Percentiles rank a stretch among this genome's conserved stretches.
phyloP scores from a whole-genome alignment of 352 stramenopile species.

The Pythium aphanidermatum region DNA sequence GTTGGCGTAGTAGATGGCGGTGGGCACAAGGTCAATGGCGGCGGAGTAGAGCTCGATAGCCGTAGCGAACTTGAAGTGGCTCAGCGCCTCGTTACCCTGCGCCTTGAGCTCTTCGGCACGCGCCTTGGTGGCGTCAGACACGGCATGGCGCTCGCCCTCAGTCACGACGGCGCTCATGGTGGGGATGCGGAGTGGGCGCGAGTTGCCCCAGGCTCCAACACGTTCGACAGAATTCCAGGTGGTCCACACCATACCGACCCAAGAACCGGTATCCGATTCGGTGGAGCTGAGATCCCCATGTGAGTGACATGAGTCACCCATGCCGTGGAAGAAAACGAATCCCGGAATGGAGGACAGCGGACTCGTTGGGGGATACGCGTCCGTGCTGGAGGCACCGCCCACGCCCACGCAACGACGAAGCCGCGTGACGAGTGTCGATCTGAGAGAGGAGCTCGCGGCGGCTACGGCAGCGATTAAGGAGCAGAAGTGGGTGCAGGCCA shows the following conservation, averaged over 20 bases:
- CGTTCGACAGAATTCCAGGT: conserved; percentile 24
- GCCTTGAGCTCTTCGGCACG: conserved; percentile 76
- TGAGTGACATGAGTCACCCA: conserved; percentile 9
- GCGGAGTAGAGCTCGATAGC: conserved; percentile 87
- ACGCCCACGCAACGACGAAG: conserved; percentile 22
- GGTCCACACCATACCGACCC: background rate
- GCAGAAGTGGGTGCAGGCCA: conserved; percentile 57
- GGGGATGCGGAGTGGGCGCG: background rate
- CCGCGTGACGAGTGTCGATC: conserved; percentile 42
- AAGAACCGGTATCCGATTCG: background rate
- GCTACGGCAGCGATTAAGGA: conserved; percentile 43
- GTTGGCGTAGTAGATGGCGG: conserved; percentile 93
- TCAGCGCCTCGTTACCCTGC: conserved; percentile 79
- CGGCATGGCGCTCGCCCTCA: conserved; percentile 41
- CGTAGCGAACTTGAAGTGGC: conserved; percentile 71
- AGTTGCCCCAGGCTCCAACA: conserved; percentile 3
- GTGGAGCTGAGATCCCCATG: conserved; percentile 7
- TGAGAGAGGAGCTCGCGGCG: conserved; percentile 59
- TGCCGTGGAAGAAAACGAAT: conserved; percentile 18
- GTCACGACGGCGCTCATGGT: conserved; percentile 27
- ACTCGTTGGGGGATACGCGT: conserved; percentile 4
- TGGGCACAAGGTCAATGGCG: conserved; percentile 84
- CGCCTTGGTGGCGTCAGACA: conserved; percentile 55
- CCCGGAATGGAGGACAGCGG: conserved; percentile 5
- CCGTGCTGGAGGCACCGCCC: conserved; percentile 11